Conservation (phyloP, 805 yeast species). For the Peterozyma xylosa region DNA sequence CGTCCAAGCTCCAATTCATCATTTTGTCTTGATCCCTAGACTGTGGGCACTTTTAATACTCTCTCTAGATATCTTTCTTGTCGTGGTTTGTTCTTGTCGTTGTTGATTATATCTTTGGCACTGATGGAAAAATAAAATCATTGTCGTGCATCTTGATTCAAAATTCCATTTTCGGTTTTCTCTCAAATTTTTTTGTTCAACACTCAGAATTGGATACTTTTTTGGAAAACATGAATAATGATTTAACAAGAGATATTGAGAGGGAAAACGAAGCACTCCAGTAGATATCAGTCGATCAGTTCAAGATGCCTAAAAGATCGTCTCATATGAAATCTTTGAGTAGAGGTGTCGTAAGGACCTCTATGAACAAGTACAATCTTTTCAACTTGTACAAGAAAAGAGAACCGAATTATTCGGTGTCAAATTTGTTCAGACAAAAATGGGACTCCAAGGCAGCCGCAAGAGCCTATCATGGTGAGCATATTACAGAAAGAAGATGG, state of each 20-base stretch:
- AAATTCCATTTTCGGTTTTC: neutral
- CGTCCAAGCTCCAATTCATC: conserved; percentile 47
- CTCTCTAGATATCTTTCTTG: neutral
- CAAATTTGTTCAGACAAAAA: conserved; percentile 84
- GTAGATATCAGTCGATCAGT: too few relatives aligned
- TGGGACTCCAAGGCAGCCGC: conserved; percentile 90
- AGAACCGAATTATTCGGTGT: conserved; percentile 41
- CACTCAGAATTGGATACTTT: too few relatives aligned
- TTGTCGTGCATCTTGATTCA: too few relatives aligned
- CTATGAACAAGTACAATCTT: conserved; percentile 86
- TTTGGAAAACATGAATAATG: too few relatives aligned
- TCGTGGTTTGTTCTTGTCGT: conserved; percentile 1
- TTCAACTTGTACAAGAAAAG: conserved; percentile 81
- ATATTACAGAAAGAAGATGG: conserved; percentile 78
- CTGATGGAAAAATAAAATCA: too few relatives aligned
- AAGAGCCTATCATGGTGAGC: conserved; percentile 94
- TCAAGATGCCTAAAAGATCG: conserved; percentile 56
- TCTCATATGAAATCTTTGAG: conserved; percentile 46
- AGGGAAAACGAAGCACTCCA: neutral
- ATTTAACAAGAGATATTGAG: neutral
- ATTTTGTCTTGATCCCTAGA: conserved; percentile 1
- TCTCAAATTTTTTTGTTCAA: too few relatives aligned
- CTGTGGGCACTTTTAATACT: neutral
- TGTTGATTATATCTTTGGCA: neutral
- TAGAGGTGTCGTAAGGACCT: conserved; percentile 72